Base-by-base conservation (phyloP, 768 basidiomycete genomes). In the Lactarius evosmus region DNA sequence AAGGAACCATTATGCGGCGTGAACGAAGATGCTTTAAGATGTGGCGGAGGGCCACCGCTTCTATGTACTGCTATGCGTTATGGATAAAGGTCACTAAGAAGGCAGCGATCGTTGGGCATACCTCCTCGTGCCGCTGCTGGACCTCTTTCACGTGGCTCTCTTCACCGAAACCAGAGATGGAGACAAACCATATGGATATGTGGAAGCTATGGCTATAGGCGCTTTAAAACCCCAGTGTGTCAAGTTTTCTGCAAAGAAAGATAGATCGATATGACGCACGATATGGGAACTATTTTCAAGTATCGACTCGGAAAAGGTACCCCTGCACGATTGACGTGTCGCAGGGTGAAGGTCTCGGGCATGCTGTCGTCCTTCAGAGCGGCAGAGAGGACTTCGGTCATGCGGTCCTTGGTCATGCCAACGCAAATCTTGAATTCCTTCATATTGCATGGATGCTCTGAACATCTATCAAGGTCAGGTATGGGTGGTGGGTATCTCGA, bases 391-490 rank as follows among this genome's bases (percentile, higher is more conserved):
- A 88, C 82, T 70, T 91, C 85, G 2, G 78, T 82, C 83, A 93
- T 82, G 69, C 83, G 81, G 68, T 89, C 85, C 63, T 83, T 79
- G 27, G 81, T 79, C 41, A 81, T 74, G 7, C 90, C 91, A 22
- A 86, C 82, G 62, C 82, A 85, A 12, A 92, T 70, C 72, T 86
- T 87, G 78, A 93, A 88, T 61, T 91, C 88, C 71, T 89, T 90
- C 85, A 89, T 86, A 69, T 91, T 91, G 71, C 91, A 93, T 34
- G 89, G 89, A 74, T 92, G 90, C 22, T 82, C 90, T 92, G 64
- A n/a, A 63, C 17, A 30, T 64, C 14, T 49, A 22, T 25, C 46
- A 14, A 25, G n/a, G 68, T 70, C 55, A 57, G 63, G 52, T 36
- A 25, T 46, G 5, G 46, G 25, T 33, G 16, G 52, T 62, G 64